These are phyloP conservation scores for Penicillium sp. DNA, from an alignment of 2,329 filamentous ascomycete species.

Conservation along the genomic window DNA sequence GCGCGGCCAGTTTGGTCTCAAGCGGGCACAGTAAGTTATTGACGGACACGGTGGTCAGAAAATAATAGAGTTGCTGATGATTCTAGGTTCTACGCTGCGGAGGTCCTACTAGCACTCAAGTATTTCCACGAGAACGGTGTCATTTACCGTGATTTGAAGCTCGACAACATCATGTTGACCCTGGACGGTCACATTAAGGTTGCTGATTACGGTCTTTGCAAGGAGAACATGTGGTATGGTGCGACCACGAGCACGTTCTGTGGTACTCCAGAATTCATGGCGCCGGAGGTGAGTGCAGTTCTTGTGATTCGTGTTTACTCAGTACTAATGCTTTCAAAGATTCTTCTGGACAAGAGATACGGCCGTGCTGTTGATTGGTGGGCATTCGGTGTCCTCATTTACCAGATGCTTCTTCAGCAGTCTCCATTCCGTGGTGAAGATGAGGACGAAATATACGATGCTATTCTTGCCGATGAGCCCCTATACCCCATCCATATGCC, in stretches of 20 bases:
- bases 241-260: conserved; percentile 97
- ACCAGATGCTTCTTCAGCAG: conserved; percentile 98
- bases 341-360: conserved; percentile 95
- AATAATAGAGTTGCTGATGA: too few relatives aligned
- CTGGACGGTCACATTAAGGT: conserved; percentile 98
- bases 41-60: too few relatives aligned
- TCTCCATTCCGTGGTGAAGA: conserved; percentile 98
- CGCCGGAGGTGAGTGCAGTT: conserved; percentile 64
- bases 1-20: conserved; percentile 87
- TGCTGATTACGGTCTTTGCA: conserved; percentile 95
- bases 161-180: conserved; percentile 84
- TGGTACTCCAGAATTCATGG: conserved; percentile 98
- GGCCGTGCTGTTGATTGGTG: conserved; percentile 97
- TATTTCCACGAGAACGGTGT: conserved; percentile 99
- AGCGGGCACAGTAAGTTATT: conserved; percentile 69
- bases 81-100: conserved; percentile 81
- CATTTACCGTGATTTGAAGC: conserved; percentile 78
- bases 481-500: conserved; percentile 99
- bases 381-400: conserved; percentile 97
- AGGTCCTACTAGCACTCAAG: conserved; percentile 92
- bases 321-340: too few relatives aligned
- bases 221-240: conserved; percentile 99
- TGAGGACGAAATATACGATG: conserved; percentile 98
- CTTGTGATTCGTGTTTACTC: background rate
- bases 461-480: conserved; percentile 92